These are phyloP conservation scores for Olyra latifolia DNA, from an alignment of 176 grass and related monocot species.

Conservation along the genomic window DNA sequence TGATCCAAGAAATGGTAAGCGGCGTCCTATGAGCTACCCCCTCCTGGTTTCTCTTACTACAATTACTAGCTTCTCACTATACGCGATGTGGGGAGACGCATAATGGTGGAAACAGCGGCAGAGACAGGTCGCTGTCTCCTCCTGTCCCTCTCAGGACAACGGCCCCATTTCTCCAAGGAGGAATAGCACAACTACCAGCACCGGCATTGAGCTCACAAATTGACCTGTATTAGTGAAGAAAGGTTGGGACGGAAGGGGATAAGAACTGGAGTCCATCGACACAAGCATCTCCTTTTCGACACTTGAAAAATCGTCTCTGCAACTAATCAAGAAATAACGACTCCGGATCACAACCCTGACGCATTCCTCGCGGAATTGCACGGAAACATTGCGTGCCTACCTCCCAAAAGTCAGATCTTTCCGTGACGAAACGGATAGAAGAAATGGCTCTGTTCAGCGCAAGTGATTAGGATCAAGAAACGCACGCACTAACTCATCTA, in stretches of 20 bases:
- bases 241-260: not conserved
- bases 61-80: slow-evolving; percentile 22
- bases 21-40: not conserved
- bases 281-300: slow-evolving; percentile 28
- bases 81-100: slow-evolving; percentile 29
- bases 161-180: slow-evolving; percentile 31
- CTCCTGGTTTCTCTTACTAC: not conserved
- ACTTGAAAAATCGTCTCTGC: not conserved
- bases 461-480: slow-evolving; percentile 22
- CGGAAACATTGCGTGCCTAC: not conserved
- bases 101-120: slow-evolving; percentile 44
- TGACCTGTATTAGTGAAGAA: slow-evolving; percentile 22
- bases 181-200: slow-evolving; percentile 49
- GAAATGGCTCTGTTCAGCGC: slow-evolving; percentile 22
- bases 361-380: not conserved
- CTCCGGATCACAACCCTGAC: not conserved
- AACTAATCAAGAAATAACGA: not conserved
- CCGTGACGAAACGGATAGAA: not conserved
- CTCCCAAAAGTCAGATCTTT: slow-evolving; percentile 39
- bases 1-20: slow-evolving; percentile 33
- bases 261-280: slow-evolving; percentile 16
- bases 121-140: slow-evolving; percentile 34
- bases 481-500: not conserved
- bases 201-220: slow-evolving; percentile 44
- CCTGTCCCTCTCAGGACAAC: slow-evolving; percentile 39